Conservation (phyloP, 768 basidiomycete genomes). For the Lentinula detonsa region DNA sequence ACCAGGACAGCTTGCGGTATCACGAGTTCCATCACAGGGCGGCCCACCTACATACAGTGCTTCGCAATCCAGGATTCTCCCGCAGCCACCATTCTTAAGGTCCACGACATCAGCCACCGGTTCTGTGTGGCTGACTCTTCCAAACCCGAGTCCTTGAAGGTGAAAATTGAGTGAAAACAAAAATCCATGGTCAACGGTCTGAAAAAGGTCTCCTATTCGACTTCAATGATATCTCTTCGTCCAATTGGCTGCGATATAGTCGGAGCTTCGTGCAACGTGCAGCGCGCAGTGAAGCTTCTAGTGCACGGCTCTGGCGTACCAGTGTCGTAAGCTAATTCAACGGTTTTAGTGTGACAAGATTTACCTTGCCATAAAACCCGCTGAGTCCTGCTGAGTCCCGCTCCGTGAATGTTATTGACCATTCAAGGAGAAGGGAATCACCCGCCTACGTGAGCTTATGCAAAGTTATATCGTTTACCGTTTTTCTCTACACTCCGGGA, state of each 20-base stretch:
- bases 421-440: neutral
- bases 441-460: neutral
- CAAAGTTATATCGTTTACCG: neutral
- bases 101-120: neutral
- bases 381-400: neutral
- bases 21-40: neutral
- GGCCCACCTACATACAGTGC: neutral
- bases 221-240: neutral
- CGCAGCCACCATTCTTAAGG: neutral
- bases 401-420: constrained; percentile 1
- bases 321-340: constrained; percentile 4
- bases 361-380: constrained; percentile 2
- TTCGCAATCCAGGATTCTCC: neutral
- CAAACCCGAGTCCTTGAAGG: neutral
- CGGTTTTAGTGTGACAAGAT: neutral
- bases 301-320: neutral
- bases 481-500: neutral
- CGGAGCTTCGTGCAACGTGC: constrained; percentile 4
- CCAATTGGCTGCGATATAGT: constrained; percentile 2
- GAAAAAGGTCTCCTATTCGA: neutral
- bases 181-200: neutral
- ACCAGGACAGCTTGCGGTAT: neutral
- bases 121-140: neutral
- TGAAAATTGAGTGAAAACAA: neutral
- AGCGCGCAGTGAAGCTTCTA: constrained; percentile 4